A percentile compares a stretch with the other conserved stretches of the same genome.
Conservation (phyloP, 768 basidiomycete genomes). For the Russula brevipes region DNA sequence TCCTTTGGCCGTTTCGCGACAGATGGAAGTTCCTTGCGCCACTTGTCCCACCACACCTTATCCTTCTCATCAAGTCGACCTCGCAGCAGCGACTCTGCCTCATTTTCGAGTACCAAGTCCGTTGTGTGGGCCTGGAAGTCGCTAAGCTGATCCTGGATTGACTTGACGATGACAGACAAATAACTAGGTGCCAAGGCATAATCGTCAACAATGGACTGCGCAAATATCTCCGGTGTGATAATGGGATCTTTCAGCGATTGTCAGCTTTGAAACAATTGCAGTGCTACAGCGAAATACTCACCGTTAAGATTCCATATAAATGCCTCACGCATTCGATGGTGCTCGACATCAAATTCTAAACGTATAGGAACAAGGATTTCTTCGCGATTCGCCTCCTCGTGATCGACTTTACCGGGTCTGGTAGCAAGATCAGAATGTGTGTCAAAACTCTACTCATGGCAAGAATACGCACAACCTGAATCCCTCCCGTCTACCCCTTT, state of each 20-base stretch:
- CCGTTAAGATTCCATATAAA: conserved; percentile 97
- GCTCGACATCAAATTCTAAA: conserved; percentile 94
- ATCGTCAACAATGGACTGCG: conserved; percentile 87
- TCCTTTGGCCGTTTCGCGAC: conserved; percentile 30
- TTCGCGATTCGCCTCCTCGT: conserved; percentile 52
- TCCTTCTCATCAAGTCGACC: conserved; percentile 50
- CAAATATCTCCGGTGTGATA: conserved; percentile 86
- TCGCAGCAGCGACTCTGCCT: conserved; percentile 35
- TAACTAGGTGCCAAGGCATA: conserved; percentile 67
- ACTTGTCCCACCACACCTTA: conserved; percentile 63
- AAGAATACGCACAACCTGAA: conserved; percentile 63
- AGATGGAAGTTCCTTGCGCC: conserved; percentile 53
- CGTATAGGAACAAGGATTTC: conserved; percentile 92
- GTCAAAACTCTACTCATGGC: conserved; percentile 3
- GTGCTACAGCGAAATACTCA: conserved; percentile 34
- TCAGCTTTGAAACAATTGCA: neutral
- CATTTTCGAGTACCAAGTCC: conserved; percentile 39
- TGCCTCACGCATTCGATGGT: conserved; percentile 89
- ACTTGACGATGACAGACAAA: conserved; percentile 63
- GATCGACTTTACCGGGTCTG: conserved; percentile 57
- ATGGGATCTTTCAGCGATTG: conserved; percentile 59
- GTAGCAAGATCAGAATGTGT: conserved; percentile 1
- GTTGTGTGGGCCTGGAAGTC: conserved; percentile 69
- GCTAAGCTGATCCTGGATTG: conserved; percentile 83
- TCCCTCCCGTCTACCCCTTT: conserved; percentile 58